Conservation (phyloP, 1,139 yeast genomes). For the Taphrina betulina region DNA sequence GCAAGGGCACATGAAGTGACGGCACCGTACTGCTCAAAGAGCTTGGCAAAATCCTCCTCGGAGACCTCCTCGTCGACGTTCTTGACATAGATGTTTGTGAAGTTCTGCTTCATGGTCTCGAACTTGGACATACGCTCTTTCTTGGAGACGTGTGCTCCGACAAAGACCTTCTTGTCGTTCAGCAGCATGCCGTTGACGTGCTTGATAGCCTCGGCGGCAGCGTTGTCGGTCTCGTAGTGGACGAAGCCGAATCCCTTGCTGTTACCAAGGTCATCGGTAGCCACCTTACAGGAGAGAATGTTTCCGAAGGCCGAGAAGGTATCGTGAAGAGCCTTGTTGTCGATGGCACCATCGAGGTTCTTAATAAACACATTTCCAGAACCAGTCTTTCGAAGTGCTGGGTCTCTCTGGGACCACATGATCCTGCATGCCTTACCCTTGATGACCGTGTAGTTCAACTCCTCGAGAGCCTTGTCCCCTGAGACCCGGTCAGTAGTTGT, state of each 20-base stretch:
- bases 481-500: no score
- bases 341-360: constrained; percentile 97
- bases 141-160: constrained; percentile 89
- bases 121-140: constrained; percentile 94
- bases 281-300: constrained; percentile 95
- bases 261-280: constrained; percentile 86
- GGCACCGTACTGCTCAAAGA: constrained; percentile 72
- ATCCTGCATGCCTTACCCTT: constrained; percentile 98
- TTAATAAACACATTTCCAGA: constrained; percentile 96
- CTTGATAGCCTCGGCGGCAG: constrained; percentile 94
- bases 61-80: constrained; percentile 73
- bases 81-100: constrained; percentile 93
- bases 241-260: constrained; percentile 98
- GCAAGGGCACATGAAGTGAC: constrained; percentile 84
- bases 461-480: constrained; percentile 82
- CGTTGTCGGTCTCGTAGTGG: constrained; percentile 90
- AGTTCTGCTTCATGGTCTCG: constrained; percentile 88
- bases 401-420: constrained; percentile 99
- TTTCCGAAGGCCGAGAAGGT: constrained; percentile 96
- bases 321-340: constrained; percentile 97
- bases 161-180: constrained; percentile 94
- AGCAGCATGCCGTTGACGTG: constrained; percentile 98
- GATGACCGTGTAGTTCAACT: constrained; percentile 88
- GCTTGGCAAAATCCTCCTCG: constrained; percentile 63
- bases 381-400: constrained; percentile 92